These are phyloP conservation scores for Recurvomyces mirabilis DNA, from an alignment of 495 filamentous ascomycete genomes.

Conservation along the genomic window DNA sequence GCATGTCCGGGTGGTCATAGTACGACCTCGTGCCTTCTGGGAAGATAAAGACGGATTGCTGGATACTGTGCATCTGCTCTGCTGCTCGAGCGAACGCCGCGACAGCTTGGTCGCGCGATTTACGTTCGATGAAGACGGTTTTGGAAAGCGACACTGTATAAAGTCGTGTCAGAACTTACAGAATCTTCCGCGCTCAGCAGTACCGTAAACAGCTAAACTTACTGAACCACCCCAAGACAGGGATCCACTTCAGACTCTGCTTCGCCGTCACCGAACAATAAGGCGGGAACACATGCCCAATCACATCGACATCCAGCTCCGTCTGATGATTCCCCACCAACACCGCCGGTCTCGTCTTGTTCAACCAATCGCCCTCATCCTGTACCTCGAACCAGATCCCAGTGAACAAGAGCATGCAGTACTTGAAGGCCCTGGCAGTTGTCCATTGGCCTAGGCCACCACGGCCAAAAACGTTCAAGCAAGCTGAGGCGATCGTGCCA, in stretches of 20 bases:
- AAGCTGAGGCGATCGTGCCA: slow-evolving; percentile 63
- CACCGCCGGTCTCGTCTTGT: slow-evolving; percentile 60
- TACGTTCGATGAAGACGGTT: slow-evolving; percentile 88
- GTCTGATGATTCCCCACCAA: slow-evolving; percentile 74
- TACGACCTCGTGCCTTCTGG: slow-evolving; percentile 87
- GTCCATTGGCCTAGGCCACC: slow-evolving; percentile 77
- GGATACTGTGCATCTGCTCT: slow-evolving; percentile 57
- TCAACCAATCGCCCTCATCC: slow-evolving; percentile 10
- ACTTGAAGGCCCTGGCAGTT: slow-evolving; percentile 64
- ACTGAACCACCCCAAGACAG: slow-evolving; percentile 91
- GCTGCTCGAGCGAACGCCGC: slow-evolving; percentile 77
- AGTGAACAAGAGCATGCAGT: slow-evolving; percentile 59
- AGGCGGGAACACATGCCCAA: slow-evolving; percentile 75
- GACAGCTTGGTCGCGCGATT: slow-evolving; percentile 67
- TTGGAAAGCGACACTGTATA: slow-evolving; percentile 60
- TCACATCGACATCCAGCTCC: slow-evolving; percentile 86
- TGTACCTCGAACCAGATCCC: slow-evolving; percentile 68
- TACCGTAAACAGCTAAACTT: slow-evolving; percentile 4
- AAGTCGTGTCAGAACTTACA: neutral
- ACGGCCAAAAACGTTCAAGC: slow-evolving; percentile 58
- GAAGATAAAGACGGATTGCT: slow-evolving; percentile 80
- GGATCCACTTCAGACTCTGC: slow-evolving; percentile 64
- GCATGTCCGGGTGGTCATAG: slow-evolving; percentile 60
- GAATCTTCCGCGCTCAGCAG: no score
- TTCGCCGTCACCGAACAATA: slow-evolving; percentile 94